phyloP scores from a whole-genome alignment of 2,329 filamentous ascomycete species.

The Pseudogymnoascus sp. region DNA sequence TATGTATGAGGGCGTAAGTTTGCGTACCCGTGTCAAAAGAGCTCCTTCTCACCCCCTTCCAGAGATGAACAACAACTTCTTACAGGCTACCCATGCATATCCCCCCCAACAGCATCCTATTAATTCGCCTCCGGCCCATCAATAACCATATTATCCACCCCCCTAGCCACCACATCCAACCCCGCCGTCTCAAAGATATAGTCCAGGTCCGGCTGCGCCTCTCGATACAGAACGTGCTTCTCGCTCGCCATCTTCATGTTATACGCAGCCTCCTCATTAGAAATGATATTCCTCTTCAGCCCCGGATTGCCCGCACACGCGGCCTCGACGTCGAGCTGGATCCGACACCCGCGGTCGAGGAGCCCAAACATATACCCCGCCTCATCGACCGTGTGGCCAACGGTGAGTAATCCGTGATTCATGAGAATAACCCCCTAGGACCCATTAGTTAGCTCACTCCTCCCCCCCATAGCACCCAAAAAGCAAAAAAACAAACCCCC shows the following conservation, averaged over 20 bases:
- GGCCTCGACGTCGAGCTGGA: conserved; percentile 62
- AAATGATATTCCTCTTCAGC: conserved; percentile 44
- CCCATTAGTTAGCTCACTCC: not conserved
- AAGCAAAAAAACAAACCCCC: not conserved
- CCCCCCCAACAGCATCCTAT: not conserved
- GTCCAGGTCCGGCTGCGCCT: conserved; percentile 41
- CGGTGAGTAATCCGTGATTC: conserved; percentile 67
- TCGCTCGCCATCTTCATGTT: conserved; percentile 45
- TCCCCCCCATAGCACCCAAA: not conserved
- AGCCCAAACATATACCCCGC: conserved; percentile 63
- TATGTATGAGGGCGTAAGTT: not conserved
- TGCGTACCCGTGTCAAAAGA: not conserved
- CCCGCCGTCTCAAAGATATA: conserved; percentile 38
- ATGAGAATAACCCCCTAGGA: conserved; percentile 52
- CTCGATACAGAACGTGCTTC: conserved; percentile 38
- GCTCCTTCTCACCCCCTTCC: not conserved
- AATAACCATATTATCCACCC: conserved; percentile 24
- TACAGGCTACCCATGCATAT: not conserved
- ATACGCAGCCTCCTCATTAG: conserved; percentile 48
- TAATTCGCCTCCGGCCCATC: conserved; percentile 12
- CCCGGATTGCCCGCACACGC: conserved; percentile 45
- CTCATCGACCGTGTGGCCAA: conserved; percentile 66
- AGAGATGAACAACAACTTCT: not conserved
- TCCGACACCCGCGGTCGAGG: conserved; percentile 60
- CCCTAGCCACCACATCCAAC: conserved; percentile 24